Conservation (phyloP, 75 land plant species). For the Azolla pinnata region DNA sequence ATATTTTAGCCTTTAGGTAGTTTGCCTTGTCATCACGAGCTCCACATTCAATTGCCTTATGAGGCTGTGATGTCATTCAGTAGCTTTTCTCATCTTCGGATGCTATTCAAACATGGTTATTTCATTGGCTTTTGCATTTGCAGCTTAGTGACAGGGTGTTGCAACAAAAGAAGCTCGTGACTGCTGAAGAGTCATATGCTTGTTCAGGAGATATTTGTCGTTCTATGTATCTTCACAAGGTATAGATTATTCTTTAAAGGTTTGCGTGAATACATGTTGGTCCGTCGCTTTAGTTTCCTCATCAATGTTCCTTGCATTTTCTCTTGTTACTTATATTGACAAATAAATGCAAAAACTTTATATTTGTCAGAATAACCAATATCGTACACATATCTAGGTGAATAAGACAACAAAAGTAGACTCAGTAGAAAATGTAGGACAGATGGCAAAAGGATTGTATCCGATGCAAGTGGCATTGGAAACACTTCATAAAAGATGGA, state of each 20-base stretch:
- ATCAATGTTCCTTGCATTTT: no score
- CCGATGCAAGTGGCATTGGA: constrained; percentile 20
- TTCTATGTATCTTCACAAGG: constrained; percentile 31
- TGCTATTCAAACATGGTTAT: neutral
- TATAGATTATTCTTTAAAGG: no score
- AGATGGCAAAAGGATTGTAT: constrained; percentile 15
- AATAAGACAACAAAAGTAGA: constrained; percentile 12
- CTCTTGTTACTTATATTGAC: no score
- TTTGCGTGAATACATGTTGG: no score
- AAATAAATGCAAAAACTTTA: no score
- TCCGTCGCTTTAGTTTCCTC: no score
- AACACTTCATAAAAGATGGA: constrained; percentile 26
- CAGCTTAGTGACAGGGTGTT: constrained; percentile 28
- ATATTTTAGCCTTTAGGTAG: no score
- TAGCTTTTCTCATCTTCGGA: no score
- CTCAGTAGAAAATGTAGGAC: constrained; percentile 11
- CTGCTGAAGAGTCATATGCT: constrained; percentile 29
- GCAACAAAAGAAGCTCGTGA: constrained; percentile 14
- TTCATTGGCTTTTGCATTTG: neutral
- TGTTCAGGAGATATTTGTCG: constrained; percentile 32
- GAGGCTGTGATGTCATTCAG: no score
- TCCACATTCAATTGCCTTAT: no score
- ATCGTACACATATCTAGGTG: constrained; percentile 12
- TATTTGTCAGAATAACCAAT: no score
- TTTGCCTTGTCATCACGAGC: no score